Evolutionary conservation across 148 eudicot species (phyloP).

Genomic region (Euryodendron excelsum): DNA sequence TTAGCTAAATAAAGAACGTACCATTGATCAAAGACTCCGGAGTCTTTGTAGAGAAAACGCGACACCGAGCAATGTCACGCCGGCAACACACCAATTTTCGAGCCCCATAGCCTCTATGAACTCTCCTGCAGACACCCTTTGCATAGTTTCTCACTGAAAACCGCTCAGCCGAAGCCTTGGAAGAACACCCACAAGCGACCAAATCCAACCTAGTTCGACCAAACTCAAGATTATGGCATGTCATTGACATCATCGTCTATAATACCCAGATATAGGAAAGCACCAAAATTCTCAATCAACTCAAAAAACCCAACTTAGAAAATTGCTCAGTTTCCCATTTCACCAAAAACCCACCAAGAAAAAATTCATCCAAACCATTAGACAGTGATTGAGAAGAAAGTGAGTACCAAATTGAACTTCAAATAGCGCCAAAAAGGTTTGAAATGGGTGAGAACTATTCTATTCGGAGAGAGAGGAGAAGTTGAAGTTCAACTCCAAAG

Average conservation of each 20-base stretch:
- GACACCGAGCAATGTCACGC: constrained; percentile 36
- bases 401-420: not conserved
- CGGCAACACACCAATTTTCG: constrained; percentile 41
- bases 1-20: constrained; percentile 16
- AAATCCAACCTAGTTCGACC: constrained; percentile 59
- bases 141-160: constrained; percentile 33
- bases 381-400: not conserved
- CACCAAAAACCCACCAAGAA: constrained; percentile 23
- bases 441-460: not conserved
- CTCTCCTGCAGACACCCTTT: constrained; percentile 38
- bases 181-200: constrained; percentile 63
- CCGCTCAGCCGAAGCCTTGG: constrained; percentile 39
- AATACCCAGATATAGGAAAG: constrained; percentile 18
- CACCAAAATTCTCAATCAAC: constrained; percentile 17
- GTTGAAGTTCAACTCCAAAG: not conserved
- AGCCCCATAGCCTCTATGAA: constrained; percentile 27
- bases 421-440: not conserved
- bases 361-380: not conserved
- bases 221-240: constrained; percentile 64
- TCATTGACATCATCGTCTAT: constrained; percentile 62
- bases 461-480: no score
- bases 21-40: constrained; percentile 68
- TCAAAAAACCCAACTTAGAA: constrained; percentile 39
- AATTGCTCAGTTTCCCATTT: constrained; percentile 21
- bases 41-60: constrained; percentile 57